These are phyloP conservation scores for Pochonia chlamydosporia DNA, from an alignment of 2,329 filamentous ascomycete genomes.

Conservation along the genomic window DNA sequence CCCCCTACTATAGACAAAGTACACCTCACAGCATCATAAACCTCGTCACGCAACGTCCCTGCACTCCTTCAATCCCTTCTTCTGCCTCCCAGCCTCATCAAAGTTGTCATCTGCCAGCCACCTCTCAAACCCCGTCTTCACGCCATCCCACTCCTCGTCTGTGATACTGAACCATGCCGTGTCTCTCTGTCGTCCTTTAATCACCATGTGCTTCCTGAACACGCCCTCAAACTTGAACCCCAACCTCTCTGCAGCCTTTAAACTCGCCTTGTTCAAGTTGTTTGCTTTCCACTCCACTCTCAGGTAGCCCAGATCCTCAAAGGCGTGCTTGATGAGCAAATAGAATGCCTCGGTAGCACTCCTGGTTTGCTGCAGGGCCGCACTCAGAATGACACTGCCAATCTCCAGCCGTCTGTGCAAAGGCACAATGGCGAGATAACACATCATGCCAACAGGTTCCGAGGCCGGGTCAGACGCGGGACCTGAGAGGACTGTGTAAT, in stretches of 20 bases:
- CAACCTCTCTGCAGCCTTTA: conserved; percentile 47
- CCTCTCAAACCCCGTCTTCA: conserved; percentile 39
- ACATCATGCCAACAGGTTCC: conserved; percentile 34
- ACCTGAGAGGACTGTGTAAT: conserved; percentile 37
- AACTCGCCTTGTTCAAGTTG: conserved; percentile 46
- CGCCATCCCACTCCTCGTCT: conserved; percentile 50
- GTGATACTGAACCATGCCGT: conserved; percentile 56
- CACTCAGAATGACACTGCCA: conserved; percentile 44
- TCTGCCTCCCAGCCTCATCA: conserved; percentile 46
- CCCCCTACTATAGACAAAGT: no score
- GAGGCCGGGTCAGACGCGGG: conserved; percentile 12
- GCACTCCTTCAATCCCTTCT: conserved; percentile 33
- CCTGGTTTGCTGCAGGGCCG: conserved; percentile 44
- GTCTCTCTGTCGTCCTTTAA: conserved; percentile 51
- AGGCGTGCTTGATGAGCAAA: conserved; percentile 46
- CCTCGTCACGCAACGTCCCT: conserved; percentile 16
- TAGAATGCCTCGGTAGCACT: conserved; percentile 54
- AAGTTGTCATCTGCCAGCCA: conserved; percentile 55
- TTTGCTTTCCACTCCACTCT: conserved; percentile 63
- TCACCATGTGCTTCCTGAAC: conserved; percentile 56
- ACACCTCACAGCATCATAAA: no score
- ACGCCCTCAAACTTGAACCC: conserved; percentile 56
- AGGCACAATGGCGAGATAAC: conserved; percentile 42
- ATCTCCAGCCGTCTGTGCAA: conserved; percentile 49
- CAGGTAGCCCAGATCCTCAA: conserved; percentile 44